phyloP scores from a whole-genome alignment of 148 eudicot species.

The Vaccinium darrowii region DNA sequence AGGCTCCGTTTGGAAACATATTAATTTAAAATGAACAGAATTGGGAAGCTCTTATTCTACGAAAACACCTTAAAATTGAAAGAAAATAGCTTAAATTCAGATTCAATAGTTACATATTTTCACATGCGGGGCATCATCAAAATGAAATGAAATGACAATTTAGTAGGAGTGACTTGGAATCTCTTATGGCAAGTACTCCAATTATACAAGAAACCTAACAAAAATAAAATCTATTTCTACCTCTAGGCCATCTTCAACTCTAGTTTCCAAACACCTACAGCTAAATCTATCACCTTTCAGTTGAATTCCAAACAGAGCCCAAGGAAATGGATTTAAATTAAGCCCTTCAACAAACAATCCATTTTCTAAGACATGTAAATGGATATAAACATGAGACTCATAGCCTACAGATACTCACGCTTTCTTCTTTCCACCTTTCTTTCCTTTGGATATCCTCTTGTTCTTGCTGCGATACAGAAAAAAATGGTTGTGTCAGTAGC shows the following conservation, averaged over 20 bases:
- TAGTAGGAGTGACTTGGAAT: not conserved
- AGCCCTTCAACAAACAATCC: not conserved
- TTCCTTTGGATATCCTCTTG: constrained; percentile 29
- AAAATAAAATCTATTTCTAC: not conserved
- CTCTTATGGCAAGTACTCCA: not conserved
- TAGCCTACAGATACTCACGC: constrained; percentile 19
- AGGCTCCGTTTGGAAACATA: not conserved
- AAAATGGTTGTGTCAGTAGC: not conserved
- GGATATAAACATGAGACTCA: not conserved
- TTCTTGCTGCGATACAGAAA: constrained; percentile 17
- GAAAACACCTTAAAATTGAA: too few species aligned
- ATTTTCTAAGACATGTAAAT: too few species aligned
- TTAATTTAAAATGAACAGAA: not conserved
- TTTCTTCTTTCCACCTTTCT: constrained; percentile 34
- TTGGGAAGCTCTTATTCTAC: not conserved
- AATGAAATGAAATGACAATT: not conserved
- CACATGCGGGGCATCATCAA: not conserved
- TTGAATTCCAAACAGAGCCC: not conserved
- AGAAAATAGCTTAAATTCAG: not conserved
- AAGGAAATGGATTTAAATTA: not conserved
- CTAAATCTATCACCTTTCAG: not conserved
- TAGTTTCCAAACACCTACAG: not conserved
- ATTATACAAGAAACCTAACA: not conserved
- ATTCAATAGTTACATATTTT: not conserved
- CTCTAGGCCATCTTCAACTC: not conserved